Evolutionary conservation across 1,284 basidiomycete species (phyloP).

Genomic region (Ustilago hordei): DNA sequence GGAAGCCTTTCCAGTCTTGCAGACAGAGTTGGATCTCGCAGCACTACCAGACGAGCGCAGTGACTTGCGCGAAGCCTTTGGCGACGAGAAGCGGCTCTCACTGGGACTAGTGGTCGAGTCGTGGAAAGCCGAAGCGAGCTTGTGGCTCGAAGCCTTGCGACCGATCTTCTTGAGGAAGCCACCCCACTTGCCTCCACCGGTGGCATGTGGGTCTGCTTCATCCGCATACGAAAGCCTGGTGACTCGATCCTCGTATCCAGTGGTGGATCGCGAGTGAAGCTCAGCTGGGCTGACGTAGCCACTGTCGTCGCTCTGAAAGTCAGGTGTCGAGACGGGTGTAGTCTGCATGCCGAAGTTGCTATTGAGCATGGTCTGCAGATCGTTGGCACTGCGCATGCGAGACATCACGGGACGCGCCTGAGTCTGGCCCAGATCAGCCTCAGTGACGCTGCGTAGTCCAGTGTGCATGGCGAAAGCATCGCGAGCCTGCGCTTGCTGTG

Average conservation of each 20-base stretch:
- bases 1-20: conserved; percentile 14
- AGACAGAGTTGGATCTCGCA: conserved; percentile 18
- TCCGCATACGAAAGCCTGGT: conserved; percentile 8
- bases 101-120: conserved; percentile 23
- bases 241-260: conserved; percentile 20
- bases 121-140: conserved; percentile 17
- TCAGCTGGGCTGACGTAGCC: conserved; percentile 24
- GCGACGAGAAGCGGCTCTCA: conserved; percentile 35
- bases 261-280: conserved; percentile 13
- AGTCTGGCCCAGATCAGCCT: conserved; percentile 1
- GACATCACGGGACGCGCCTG: conserved; percentile 24
- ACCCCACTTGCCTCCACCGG: conserved; percentile 44
- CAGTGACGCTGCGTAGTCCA: conserved; percentile 12
- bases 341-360: conserved; percentile 13
- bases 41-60: conserved; percentile 25
- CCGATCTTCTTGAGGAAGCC: conserved; percentile 54
- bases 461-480: neutral
- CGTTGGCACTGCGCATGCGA: conserved; percentile 47
- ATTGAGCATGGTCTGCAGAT: conserved; percentile 29
- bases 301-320: conserved; percentile 26
- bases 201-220: conserved; percentile 15
- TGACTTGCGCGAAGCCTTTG: conserved; percentile 24
- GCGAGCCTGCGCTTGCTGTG: conserved; percentile 1
- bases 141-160: conserved; percentile 47
- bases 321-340: conserved; percentile 20